phyloP scores from a whole-genome alignment of 2,329 filamentous ascomycete genomes.

The Pleoardoris graminearum region DNA sequence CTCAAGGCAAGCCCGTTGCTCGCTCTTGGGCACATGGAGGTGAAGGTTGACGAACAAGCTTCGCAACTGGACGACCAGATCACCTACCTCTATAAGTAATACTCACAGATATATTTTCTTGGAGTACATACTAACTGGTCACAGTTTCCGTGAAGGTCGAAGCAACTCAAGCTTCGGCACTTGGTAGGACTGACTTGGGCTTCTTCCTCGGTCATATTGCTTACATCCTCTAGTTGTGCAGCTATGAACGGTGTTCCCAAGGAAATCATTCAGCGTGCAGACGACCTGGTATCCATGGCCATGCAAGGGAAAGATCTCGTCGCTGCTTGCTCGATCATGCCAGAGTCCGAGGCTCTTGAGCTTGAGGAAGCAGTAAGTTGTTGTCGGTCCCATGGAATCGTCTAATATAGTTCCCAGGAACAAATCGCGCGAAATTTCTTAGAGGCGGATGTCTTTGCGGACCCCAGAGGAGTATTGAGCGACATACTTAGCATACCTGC shows the following conservation, averaged over 20 bases:
- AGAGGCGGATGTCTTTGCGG: constrained; percentile 37
- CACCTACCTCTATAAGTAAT: constrained; percentile 71
- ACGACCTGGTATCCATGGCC: constrained; percentile 69
- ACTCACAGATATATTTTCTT: background rate
- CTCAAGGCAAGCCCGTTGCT: constrained; percentile 58
- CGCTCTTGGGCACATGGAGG: constrained; percentile 71
- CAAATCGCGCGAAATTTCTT: constrained; percentile 50
- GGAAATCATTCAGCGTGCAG: constrained; percentile 73
- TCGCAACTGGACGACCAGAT: constrained; percentile 63
- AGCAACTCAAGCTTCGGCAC: constrained; percentile 84
- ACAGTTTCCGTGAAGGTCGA: constrained; percentile 61
- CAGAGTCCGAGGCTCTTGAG: constrained; percentile 63
- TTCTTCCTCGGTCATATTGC: constrained; percentile 1
- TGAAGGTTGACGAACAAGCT: constrained; percentile 61
- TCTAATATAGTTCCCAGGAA: constrained; percentile 37
- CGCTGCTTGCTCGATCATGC: constrained; percentile 69
- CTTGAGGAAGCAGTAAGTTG: constrained; percentile 66
- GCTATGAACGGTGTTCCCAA: constrained; percentile 80
- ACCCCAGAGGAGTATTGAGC: constrained; percentile 43
- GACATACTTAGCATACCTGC: constrained; percentile 40
- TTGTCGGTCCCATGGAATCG: background rate
- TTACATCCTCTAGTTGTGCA: constrained; percentile 63
- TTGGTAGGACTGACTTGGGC: constrained; percentile 46
- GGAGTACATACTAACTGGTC: constrained; percentile 14
- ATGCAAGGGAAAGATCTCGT: constrained; percentile 76